Base-by-base conservation (phyloP, 192 early-diverging fungal species). In the Physocladia obscura region DNA sequence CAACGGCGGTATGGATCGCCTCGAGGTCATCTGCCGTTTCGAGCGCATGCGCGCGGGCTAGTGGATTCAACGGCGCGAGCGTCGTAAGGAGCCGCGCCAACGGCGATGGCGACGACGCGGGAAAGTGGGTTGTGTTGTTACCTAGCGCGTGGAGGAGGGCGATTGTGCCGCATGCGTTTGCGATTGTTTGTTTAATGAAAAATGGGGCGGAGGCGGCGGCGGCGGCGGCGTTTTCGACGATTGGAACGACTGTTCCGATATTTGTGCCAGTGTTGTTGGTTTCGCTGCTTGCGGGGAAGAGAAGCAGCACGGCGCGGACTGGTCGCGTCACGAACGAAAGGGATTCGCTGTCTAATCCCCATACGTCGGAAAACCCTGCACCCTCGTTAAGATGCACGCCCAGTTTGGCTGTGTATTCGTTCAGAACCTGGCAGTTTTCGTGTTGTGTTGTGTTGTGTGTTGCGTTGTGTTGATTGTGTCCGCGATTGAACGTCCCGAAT, bases 121-220 rank as follows among this genome's bases (percentile, higher is more conserved):
- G 5, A 26, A 49, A 32, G 26, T 19, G 4, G 57, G 27, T 8
- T 8, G 74, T 75, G 60, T 83, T 89, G 78, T 93, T 97, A 39
- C 83, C 87, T 8, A 98, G 75, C 0, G 95, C 85, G 70, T 98
- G 97, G 49, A 98, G 71, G 5, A 98, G 77, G 2, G 89, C 95
- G 78, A 97, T 97, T 4, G 94, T 97, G 15, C 97, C 97, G 71
- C 97, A 97, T 2, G 94, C 92, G 60, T 96, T 97, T 38, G 79
- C 62, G 48, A 95, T 97, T 1, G 94, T 96, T 77, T 96, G 94
- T 19, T 83, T 83, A 69, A 90, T 89, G 69, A 91, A 97, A 48
- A 90, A 86, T n/a, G 68, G 68, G 11, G 32, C 27, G 15, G 15
- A 56, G 39, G 13, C 22, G 1, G 0, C 22, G 30, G 44, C n/a